A percentile compares a stretch with the other conserved stretches of the same genome.
phyloP scores from a whole-genome alignment of 2,329 filamentous ascomycete genomes.

The Diplodia corticola region DNA sequence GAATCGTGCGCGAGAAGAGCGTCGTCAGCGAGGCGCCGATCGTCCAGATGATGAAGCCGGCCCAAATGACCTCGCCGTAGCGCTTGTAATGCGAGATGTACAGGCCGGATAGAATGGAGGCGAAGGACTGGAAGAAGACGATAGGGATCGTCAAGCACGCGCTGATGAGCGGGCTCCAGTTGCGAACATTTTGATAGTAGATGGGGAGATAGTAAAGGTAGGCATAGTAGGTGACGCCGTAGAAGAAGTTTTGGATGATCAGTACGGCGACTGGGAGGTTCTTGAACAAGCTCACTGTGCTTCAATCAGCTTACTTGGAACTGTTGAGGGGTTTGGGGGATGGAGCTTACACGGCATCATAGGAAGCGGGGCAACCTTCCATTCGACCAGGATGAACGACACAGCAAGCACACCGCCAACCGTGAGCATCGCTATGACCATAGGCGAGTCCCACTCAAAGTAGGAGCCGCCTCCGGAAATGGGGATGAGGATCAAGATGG shows the following conservation, averaged over 20 bases:
- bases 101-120: slow-evolving; percentile 54
- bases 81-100: slow-evolving; percentile 60
- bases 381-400: slow-evolving; percentile 57
- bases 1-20: slow-evolving; percentile 48
- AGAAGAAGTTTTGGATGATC: slow-evolving; percentile 59
- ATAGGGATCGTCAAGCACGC: slow-evolving; percentile 55
- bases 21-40: slow-evolving; percentile 56
- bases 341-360: slow-evolving; percentile 52
- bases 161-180: slow-evolving; percentile 48
- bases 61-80: slow-evolving; percentile 61
- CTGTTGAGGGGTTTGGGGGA: not conserved
- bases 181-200: slow-evolving; percentile 61
- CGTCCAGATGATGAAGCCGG: slow-evolving; percentile 50
- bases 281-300: slow-evolving; percentile 54
- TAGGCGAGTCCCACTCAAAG: slow-evolving; percentile 57
- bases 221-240: slow-evolving; percentile 61
- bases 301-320: not conserved
- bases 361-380: slow-evolving; percentile 56
- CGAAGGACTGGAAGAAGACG: slow-evolving; percentile 49
- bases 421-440: slow-evolving; percentile 61
- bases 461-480: slow-evolving; percentile 62
- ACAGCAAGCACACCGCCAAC: slow-evolving; percentile 51
- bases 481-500: slow-evolving; percentile 63
- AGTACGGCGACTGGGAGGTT: slow-evolving; percentile 56
- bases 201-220: slow-evolving; percentile 63